phyloP scores from a whole-genome alignment of 1,139 yeast species.

The Schizosaccharomyces versatilis region DNA sequence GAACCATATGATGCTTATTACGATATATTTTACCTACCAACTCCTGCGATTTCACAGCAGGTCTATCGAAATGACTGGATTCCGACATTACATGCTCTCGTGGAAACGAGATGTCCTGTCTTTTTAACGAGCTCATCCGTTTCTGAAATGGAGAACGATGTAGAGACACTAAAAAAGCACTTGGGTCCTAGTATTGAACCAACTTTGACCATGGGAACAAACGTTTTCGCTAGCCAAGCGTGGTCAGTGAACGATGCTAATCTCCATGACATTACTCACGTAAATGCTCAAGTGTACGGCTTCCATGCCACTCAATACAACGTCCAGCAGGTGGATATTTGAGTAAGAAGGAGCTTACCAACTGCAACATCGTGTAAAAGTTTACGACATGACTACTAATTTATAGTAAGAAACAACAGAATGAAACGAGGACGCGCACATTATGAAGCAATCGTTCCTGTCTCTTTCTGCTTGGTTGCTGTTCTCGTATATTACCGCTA shows the following conservation, averaged over 20 bases:
- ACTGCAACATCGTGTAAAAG: too few species aligned
- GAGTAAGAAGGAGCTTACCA: too few species aligned
- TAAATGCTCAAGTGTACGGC: background rate
- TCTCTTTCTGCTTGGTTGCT: too few species aligned
- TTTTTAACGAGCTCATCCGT: conserved; percentile 80
- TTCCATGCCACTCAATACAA: background rate
- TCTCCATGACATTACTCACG: background rate
- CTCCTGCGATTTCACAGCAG: conserved; percentile 78
- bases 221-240: conserved; percentile 4
- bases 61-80: conserved; percentile 64
- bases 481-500: too few species aligned
- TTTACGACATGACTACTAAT: too few species aligned
- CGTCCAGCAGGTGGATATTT: background rate
- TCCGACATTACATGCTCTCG: conserved; percentile 58
- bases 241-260: background rate
- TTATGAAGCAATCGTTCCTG: too few species aligned
- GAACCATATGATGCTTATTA: conserved; percentile 95
- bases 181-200: conserved; percentile 6
- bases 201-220: conserved; percentile 4
- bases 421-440: too few species aligned
- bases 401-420: too few species aligned
- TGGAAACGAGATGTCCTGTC: conserved; percentile 81
- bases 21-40: conserved; percentile 80
- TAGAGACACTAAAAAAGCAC: conserved; percentile 15
- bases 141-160: conserved; percentile 46